Conservation (phyloP, 2,329 filamentous ascomycete genomes). For the Fusarium newnesense region DNA sequence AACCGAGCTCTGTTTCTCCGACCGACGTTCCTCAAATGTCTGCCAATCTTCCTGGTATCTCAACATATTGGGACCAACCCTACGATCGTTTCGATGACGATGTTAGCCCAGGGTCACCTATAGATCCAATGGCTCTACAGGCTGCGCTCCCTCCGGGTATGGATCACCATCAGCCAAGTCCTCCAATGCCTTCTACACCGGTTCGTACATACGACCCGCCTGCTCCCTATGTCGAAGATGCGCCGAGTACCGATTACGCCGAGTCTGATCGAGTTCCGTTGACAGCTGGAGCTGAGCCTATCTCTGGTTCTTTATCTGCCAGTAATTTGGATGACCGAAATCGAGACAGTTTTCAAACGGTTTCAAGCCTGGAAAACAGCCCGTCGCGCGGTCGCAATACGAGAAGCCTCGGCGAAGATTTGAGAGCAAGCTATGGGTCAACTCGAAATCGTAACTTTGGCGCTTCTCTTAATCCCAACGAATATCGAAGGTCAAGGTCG, state of each 20-base stretch:
- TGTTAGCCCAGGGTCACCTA: slow-evolving; percentile 58
- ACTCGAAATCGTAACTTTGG: slow-evolving; percentile 67
- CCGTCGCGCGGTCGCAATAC: slow-evolving; percentile 62
- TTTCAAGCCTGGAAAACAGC: slow-evolving; percentile 66
- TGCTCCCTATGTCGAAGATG: slow-evolving; percentile 51
- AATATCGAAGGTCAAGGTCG: slow-evolving; percentile 67
- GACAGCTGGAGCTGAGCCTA: slow-evolving; percentile 65
- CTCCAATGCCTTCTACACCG: slow-evolving; percentile 36
- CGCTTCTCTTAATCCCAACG: slow-evolving; percentile 63
- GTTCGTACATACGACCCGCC: slow-evolving; percentile 45
- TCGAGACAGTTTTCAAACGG: slow-evolving; percentile 67
- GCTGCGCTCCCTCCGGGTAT: slow-evolving; percentile 66
- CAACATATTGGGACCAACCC: slow-evolving; percentile 64
- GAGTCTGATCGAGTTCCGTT: slow-evolving; percentile 70
- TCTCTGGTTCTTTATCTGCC: slow-evolving; percentile 59
- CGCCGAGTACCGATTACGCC: slow-evolving; percentile 51
- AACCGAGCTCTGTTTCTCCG: slow-evolving; percentile 13
- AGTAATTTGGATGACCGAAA: slow-evolving; percentile 54
- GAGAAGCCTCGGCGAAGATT: slow-evolving; percentile 61
- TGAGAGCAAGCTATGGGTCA: slow-evolving; percentile 68
- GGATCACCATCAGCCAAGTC: slow-evolving; percentile 42
- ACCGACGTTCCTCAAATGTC: slow-evolving; percentile 31
- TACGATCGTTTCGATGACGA: slow-evolving; percentile 53
- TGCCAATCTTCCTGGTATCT: slow-evolving; percentile 56
- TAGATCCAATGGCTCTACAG: slow-evolving; percentile 64